Base-by-base conservation (phyloP, 179 eudicot species). In the Silene coronaria region DNA sequence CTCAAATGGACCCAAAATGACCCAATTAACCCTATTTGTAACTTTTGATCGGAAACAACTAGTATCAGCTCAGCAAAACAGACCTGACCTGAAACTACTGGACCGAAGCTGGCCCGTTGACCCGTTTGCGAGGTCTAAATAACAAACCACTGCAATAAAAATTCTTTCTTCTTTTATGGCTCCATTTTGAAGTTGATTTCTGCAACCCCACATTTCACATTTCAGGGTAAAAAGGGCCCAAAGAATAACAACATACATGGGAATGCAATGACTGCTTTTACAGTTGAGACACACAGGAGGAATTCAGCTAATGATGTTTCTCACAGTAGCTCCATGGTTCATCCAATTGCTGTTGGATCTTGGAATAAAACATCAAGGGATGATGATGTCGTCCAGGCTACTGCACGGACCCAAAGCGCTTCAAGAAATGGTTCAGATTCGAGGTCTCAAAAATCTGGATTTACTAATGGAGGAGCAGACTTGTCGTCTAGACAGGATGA, bases 201-300 rank as follows among this genome's bases (percentile, higher is more conserved):
- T 5, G 59, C 59, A 16, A 3, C 21, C 21, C 21, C 17, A 51
- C 58, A 53, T 53, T 36, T 51, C 42, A 60, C 27, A 71, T 71
- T 46, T 69, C 93, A 91, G 98, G 95, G 82, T 78, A 80, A 83
- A 71, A 71, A 78, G 58, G 80, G 74, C 28, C 61, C 27, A 2
- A 73, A 42, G 10, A 63, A 62, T 62, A 57, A 48, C 81, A 79
- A 84, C 42, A 79, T 80, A 17, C 88, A 66, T 19, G 88, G 79
- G 75, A 90, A 86, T 60, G 79, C 80, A 69, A 84, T 74, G 67
- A 67, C 75, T 46, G 86, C 87, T 12, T 82, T 83, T 64, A 84
- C 90, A 76, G 86, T 86, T 14, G 96, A 88, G 59, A 82, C 90
- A 17, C 84, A 84, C 27, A 84, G 87, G 79, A 79, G 77, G 72